A percentile compares a stretch with the other conserved stretches of the same genome.
These are phyloP conservation scores for Daedalea quercina DNA, from an alignment of 768 basidiomycete genomes.

Conservation along the genomic window DNA sequence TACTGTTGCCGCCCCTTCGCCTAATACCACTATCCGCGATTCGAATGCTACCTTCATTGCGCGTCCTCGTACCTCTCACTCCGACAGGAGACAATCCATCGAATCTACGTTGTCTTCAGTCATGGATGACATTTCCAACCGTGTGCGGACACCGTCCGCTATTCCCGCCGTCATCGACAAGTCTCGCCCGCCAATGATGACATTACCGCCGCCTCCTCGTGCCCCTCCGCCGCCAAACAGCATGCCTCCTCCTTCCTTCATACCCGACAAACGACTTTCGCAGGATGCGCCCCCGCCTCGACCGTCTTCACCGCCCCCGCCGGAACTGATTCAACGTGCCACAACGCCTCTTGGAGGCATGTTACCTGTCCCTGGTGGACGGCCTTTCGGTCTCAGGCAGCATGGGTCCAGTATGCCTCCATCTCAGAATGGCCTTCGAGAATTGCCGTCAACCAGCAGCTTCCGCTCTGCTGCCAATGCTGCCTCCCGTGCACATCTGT, in stretches of 20 bases:
- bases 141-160: conserved; percentile 60
- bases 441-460: conserved; percentile 73
- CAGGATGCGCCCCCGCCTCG: conserved; percentile 71
- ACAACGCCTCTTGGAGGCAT: conserved; percentile 75
- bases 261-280: conserved; percentile 60
- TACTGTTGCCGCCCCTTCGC: conserved; percentile 32
- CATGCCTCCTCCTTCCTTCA: conserved; percentile 72
- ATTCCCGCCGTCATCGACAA: conserved; percentile 57
- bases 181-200: conserved; percentile 80
- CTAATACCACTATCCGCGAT: conserved; percentile 43
- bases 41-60: conserved; percentile 40
- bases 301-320: conserved; percentile 88
- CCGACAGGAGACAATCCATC: conserved; percentile 65
- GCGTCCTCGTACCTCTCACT: conserved; percentile 41
- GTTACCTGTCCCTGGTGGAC: conserved; percentile 45
- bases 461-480: conserved; percentile 72
- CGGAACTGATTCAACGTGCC: conserved; percentile 88
- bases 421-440: conserved; percentile 54
- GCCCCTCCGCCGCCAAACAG: conserved; percentile 63
- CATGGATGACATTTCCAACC: conserved; percentile 38
- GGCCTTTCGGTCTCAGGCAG: conserved; percentile 43
- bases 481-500: conserved; percentile 42
- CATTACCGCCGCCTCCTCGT: conserved; percentile 70
- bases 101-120: conserved; percentile 59
- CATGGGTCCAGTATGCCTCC: conserved; percentile 78